Percentiles rank a stretch among this genome's conserved stretches.
Conservation (phyloP, 192 early-diverging fungal genomes). For the Umbelopsis isabellina region DNA sequence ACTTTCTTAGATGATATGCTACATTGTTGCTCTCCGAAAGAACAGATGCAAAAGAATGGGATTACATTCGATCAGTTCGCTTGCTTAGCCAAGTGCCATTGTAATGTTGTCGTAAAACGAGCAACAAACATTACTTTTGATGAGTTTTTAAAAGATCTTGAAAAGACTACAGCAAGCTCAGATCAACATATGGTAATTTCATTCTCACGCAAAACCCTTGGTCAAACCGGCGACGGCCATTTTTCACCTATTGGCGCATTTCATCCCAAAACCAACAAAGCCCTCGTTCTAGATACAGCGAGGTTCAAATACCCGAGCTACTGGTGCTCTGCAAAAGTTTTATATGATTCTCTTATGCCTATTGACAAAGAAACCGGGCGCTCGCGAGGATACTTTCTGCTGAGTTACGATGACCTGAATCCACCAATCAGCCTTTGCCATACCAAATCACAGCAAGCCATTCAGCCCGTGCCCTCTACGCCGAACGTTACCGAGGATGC, state of each 20-base stretch:
- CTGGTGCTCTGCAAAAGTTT: conserved; percentile 68
- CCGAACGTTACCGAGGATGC: conserved; percentile 21
- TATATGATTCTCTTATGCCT: conserved; percentile 84
- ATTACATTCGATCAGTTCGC: conserved; percentile 92
- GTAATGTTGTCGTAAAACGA: conserved; percentile 75
- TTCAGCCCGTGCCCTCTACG: conserved; percentile 22
- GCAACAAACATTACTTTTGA: conserved; percentile 63
- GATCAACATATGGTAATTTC: conserved; percentile 89
- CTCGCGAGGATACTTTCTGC: conserved; percentile 87
- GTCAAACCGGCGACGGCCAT: conserved; percentile 94
- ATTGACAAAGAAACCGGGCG: conserved; percentile 80
- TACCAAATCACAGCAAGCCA: not conserved
- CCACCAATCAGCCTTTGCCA: conserved; percentile 45
- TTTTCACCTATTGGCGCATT: conserved; percentile 91
- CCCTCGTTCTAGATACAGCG: conserved; percentile 87
- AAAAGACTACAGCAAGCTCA: conserved; percentile 62
- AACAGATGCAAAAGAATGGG: conserved; percentile 79
- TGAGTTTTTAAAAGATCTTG: conserved; percentile 82
- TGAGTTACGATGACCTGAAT: conserved; percentile 47
- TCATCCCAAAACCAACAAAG: conserved; percentile 69
- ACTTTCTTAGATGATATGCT: conserved; percentile 64
- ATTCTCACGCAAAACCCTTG: conserved; percentile 74
- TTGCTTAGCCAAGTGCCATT: conserved; percentile 89
- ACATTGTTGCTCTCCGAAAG: conserved; percentile 68
- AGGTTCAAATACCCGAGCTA: conserved; percentile 93